Percentiles rank a stretch among this genome's conserved stretches.
These are phyloP conservation scores for Volvox africanus DNA, from an alignment of 139 green algal species.

Conservation along the genomic window DNA sequence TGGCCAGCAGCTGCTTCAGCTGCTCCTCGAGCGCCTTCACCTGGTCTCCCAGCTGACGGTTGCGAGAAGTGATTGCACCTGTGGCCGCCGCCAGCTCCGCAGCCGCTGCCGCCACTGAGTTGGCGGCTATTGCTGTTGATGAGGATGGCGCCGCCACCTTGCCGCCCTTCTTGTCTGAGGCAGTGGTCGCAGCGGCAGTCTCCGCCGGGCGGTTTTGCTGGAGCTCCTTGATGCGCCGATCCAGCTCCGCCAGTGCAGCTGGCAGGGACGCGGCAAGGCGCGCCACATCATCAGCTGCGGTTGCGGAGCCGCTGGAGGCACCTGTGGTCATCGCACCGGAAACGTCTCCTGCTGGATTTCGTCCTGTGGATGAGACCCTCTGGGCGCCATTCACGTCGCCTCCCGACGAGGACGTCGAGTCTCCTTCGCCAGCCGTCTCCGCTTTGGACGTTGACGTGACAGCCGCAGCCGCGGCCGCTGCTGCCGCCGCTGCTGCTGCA, in stretches of 20 bases:
- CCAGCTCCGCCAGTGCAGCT: not conserved
- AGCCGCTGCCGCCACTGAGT: not conserved
- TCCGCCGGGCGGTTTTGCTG: not conserved
- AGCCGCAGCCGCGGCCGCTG: not conserved
- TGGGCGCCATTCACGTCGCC: no score
- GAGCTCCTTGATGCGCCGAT: not conserved
- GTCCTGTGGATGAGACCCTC: not conserved
- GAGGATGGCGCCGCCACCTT: not conserved
- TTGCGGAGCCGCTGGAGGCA: not conserved
- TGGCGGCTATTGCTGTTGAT: not conserved
- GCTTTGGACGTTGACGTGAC: not conserved
- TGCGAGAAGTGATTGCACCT: not conserved
- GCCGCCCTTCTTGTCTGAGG: no score
- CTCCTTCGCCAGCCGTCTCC: not conserved
- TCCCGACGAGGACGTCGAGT: not conserved
- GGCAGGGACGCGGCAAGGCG: not conserved
- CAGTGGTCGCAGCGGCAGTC: not conserved
- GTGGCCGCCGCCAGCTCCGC: not conserved
- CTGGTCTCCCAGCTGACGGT: conserved; percentile 1
- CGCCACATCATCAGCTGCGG: not conserved
- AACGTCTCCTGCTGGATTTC: not conserved
- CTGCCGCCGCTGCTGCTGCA: not conserved
- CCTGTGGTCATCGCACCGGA: not conserved
- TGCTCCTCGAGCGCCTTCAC: not conserved
- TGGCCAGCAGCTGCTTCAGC: not conserved